phyloP scores from a whole-genome alignment of 305 asterid genomes.

The Ilex paraguariensis region DNA sequence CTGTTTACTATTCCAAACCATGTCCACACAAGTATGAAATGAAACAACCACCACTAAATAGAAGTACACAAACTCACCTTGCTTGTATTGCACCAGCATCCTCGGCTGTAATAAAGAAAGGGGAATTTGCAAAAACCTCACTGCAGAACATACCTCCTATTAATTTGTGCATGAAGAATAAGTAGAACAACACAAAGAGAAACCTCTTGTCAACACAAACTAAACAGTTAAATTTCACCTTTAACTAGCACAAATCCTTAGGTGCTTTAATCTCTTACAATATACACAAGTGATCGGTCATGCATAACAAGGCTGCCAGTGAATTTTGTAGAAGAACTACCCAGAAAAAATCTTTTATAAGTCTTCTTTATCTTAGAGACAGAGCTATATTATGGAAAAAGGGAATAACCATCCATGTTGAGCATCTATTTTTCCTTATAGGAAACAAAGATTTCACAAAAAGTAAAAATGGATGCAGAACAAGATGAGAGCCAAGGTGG shows the following conservation, averaged over 20 bases:
- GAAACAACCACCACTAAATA: constrained; percentile 19
- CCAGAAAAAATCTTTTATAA: too few relatives aligned
- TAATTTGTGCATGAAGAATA: background rate
- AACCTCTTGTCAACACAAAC: too few relatives aligned
- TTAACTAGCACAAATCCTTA: too few relatives aligned
- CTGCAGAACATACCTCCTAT: constrained; percentile 39
- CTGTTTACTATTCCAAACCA: constrained; percentile 9
- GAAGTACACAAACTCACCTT: constrained; percentile 46
- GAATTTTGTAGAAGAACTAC: background rate
- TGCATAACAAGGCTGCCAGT: background rate
- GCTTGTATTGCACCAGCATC: constrained; percentile 70
- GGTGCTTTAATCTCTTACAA: background rate
- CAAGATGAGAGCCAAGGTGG: too few relatives aligned
- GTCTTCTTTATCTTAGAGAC: too few relatives aligned
- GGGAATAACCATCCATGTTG: too few relatives aligned
- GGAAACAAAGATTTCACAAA: too few relatives aligned
- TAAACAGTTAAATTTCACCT: too few relatives aligned
- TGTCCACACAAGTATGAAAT: constrained; percentile 14
- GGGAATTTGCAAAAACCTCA: constrained; percentile 84
- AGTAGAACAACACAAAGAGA: too few relatives aligned
- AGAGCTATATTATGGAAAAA: too few relatives aligned
- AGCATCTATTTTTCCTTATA: too few relatives aligned
- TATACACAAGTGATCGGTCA: background rate
- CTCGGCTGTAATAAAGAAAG: constrained; percentile 84
- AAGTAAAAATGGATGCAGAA: too few relatives aligned